These are phyloP conservation scores for Suillus brevipes DNA, from an alignment of 768 basidiomycete species.

Conservation along the genomic window DNA sequence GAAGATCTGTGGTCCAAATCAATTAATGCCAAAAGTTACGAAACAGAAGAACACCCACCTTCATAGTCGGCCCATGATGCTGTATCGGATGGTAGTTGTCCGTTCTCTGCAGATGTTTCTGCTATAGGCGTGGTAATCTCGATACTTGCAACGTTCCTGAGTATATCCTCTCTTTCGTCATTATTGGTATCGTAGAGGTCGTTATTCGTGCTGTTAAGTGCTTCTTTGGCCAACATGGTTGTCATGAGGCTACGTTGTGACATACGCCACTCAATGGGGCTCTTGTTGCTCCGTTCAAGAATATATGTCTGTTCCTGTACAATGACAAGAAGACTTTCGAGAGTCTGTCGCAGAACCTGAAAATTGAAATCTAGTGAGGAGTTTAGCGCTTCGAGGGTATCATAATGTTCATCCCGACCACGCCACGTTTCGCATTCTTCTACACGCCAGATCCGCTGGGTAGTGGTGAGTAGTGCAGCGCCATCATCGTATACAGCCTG, in stretches of 20 bases:
- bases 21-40: neutral
- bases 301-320: constrained; percentile 43
- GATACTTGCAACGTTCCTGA: constrained; percentile 15
- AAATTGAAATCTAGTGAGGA: constrained; percentile 36
- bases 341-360: constrained; percentile 35
- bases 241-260: constrained; percentile 41
- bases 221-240: constrained; percentile 25
- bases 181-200: constrained; percentile 10
- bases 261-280: constrained; percentile 47
- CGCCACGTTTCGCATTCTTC: constrained; percentile 27
- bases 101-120: constrained; percentile 16
- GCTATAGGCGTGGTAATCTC: constrained; percentile 3
- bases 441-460: constrained; percentile 36
- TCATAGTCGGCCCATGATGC: constrained; percentile 17
- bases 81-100: constrained; percentile 11
- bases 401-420: constrained; percentile 25
- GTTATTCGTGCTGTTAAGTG: constrained; percentile 16
- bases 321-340: constrained; percentile 38
- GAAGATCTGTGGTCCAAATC: constrained; percentile 15
- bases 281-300: constrained; percentile 38
- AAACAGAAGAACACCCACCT: constrained; percentile 6
- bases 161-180: constrained; percentile 14
- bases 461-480: constrained; percentile 38
- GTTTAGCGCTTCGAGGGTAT: constrained; percentile 30
- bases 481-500: constrained; percentile 56